Percentiles rank a stretch among this genome's conserved stretches.
phyloP scores from a whole-genome alignment of 768 basidiomycete genomes.

The Tricholoma matsutake region DNA sequence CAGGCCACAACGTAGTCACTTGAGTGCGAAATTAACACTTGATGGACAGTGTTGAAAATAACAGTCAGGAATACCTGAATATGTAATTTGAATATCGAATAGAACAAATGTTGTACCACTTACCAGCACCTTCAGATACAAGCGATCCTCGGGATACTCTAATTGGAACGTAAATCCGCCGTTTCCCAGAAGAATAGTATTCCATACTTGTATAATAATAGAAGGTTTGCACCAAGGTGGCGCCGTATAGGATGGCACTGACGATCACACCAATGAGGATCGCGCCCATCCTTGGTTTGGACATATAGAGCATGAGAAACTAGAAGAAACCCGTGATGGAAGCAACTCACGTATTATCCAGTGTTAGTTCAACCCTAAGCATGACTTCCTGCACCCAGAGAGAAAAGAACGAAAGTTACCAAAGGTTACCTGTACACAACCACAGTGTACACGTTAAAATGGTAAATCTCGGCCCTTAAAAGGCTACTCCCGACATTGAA shows the following conservation, averaged over 20 bases:
- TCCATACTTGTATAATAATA: slow-evolving; percentile 7
- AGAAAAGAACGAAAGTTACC: too few species aligned
- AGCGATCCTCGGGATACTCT: slow-evolving; percentile 18
- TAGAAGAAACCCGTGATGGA: background rate
- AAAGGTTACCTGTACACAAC: too few species aligned
- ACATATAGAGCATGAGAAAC: background rate
- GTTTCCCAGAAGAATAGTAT: background rate
- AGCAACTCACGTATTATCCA: background rate
- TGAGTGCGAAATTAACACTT: slow-evolving; percentile 44
- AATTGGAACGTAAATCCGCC: background rate
- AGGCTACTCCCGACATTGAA: too few species aligned
- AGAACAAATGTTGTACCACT: background rate
- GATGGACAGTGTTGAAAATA: slow-evolving; percentile 45
- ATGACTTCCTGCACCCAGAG: too few species aligned
- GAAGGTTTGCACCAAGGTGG: slow-evolving; percentile 8
- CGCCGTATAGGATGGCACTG: slow-evolving; percentile 5
- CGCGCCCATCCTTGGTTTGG: background rate
- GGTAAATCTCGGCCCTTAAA: too few species aligned
- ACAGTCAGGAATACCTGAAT: slow-evolving; percentile 38
- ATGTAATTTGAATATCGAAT: background rate
- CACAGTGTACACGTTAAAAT: too few species aligned
- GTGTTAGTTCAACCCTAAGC: too few species aligned
- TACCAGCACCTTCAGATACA: slow-evolving; percentile 15
- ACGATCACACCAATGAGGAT: slow-evolving; percentile 5
- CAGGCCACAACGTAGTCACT: slow-evolving; percentile 26